These are phyloP conservation scores for Boletus coccyginus DNA, from an alignment of 768 basidiomycete species.

Conservation along the genomic window DNA sequence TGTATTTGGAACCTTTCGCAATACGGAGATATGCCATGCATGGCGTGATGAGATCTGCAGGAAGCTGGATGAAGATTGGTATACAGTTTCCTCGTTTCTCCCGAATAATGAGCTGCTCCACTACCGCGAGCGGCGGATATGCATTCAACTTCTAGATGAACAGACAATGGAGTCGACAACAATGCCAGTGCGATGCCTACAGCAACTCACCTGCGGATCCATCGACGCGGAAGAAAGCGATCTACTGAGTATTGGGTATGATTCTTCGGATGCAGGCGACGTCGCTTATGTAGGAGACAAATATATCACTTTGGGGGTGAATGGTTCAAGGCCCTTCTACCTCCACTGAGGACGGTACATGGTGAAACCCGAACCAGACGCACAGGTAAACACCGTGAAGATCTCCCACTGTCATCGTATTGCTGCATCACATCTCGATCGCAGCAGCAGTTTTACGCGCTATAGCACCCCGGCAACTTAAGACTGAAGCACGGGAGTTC, in stretches of 20 bases:
- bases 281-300: constrained; percentile 7
- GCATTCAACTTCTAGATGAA: constrained; percentile 58
- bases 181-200: neutral
- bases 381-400: neutral
- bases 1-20: constrained; percentile 89
- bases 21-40: constrained; percentile 95
- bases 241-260: neutral
- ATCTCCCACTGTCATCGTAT: neutral
- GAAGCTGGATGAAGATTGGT: constrained; percentile 88
- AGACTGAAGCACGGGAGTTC: neutral
- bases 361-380: neutral
- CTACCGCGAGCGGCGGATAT: constrained; percentile 66
- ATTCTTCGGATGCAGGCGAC: neutral
- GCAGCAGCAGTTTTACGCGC: neutral
- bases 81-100: constrained; percentile 91
- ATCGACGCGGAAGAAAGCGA: constrained; percentile 24
- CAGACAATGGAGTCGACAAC: constrained; percentile 59
- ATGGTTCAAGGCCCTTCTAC: neutral
- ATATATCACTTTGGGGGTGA: neutral
- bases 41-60: constrained; percentile 95
- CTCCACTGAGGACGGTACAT: neutral
- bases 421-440: constrained; percentile 1
- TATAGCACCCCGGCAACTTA: neutral
- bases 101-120: constrained; percentile 73
- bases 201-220: constrained; percentile 48